A percentile compares a stretch with the other conserved stretches of the same genome.
Conservation (phyloP, 352 stramenopile species). For the Globisporangium cederbergense region DNA sequence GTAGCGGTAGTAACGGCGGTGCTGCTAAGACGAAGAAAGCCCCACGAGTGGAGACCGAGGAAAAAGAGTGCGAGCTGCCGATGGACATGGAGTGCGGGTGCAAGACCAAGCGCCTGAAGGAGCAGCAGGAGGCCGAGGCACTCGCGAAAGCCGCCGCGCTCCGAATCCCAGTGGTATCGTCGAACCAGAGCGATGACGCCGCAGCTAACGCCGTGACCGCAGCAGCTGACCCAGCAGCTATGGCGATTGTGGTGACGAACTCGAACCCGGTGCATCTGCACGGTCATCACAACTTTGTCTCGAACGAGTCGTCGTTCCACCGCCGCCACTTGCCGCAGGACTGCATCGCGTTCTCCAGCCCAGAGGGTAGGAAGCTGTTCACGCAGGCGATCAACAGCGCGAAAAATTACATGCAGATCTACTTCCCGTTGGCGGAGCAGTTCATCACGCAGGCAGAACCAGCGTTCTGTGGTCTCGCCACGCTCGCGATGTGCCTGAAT, state of each 20-base stretch:
- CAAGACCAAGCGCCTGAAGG: conserved; percentile 39
- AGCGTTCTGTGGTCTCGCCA: conserved; percentile 86
- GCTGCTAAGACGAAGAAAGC: conserved; percentile 1
- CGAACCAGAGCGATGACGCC: conserved; percentile 2
- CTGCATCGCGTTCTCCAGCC: conserved; percentile 48
- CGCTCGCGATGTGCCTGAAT: conserved; percentile 78
- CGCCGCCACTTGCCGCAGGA: conserved; percentile 46
- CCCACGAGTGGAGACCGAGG: conserved; percentile 4
- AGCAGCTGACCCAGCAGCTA: neutral
- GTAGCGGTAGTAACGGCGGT: neutral
- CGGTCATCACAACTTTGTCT: neutral
- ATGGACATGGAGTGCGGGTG: conserved; percentile 53
- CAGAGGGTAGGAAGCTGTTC: conserved; percentile 59
- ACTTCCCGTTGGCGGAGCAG: conserved; percentile 89
- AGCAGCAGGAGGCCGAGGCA: conserved; percentile 31
- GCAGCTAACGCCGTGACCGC: neutral
- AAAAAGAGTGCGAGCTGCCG: conserved; percentile 32
- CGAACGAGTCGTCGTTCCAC: conserved; percentile 44
- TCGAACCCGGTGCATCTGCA: neutral
- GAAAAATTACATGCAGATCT: conserved; percentile 84
- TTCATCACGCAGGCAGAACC: conserved; percentile 91
- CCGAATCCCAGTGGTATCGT: conserved; percentile 11
- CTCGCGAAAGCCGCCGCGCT: conserved; percentile 18
- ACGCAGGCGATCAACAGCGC: conserved; percentile 34
- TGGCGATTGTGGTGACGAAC: conserved; percentile 5